Base-by-base conservation (phyloP, 2,329 filamentous ascomycete species). In the Fusarium domesticum region DNA sequence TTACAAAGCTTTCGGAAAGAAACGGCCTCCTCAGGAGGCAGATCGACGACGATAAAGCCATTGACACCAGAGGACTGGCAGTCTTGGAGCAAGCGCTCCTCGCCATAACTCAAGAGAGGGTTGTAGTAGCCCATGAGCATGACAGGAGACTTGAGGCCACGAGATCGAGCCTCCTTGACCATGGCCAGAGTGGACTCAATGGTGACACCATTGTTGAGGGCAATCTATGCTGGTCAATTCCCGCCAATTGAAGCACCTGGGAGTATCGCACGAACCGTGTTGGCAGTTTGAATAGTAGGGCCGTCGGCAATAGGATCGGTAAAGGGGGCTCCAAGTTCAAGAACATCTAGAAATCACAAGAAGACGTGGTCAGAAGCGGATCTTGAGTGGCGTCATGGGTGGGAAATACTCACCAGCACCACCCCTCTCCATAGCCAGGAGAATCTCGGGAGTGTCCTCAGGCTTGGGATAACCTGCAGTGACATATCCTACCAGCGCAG, bases 121-220 rank as follows among this genome's bases (percentile, higher is more conserved):
- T 98, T 98, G 73, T 96, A 98, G 79, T 98, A 98, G 61, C 93
- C 93, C 93, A 98, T 98, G 55, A 98, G 80, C 63, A 98, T 72
- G 33, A 98, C 81, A 1, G 93, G 93, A 1, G 85, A 83, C 60
- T 78, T 84, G 43, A 97, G 75, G 33, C 93, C 93, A 50, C 78
- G 79, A 57, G 78, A 77, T 60, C 93, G 80, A 36, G 92, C 89
- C 51, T 87, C 80, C 58, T 85, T 84, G 49, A 96, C 85, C 77
- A 96, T 92, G 61, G 87, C 78, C 32, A 98, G 78, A 14, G 88
- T 87, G 40, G 80, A 83, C 55, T 80, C 75, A 51, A 95, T 86
- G 10, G 85, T 95, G 53, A 97, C 88, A 48, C 90, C 89, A 74
- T 98, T 92, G 59, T 84, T 72, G 35, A 98, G 82, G 31, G 93